phyloP scores from a whole-genome alignment of 352 stramenopile species.

The Globisporangium nunn region DNA sequence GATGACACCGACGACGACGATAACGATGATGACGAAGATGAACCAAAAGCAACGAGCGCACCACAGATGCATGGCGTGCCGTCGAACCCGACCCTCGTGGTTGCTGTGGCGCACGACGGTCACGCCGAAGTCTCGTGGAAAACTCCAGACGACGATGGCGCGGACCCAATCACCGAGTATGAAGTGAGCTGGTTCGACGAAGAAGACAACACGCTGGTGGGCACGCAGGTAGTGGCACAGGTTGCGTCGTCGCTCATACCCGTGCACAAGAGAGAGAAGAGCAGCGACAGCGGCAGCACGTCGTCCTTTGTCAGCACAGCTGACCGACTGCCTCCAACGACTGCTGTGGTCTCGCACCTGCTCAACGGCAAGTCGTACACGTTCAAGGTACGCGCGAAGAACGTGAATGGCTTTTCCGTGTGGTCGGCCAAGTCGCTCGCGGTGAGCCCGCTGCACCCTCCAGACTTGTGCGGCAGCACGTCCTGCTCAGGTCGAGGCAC shows the following conservation, averaged over 20 bases:
- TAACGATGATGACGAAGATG: background rate
- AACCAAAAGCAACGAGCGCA: conserved; percentile 1
- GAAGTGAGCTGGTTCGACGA: conserved; percentile 61
- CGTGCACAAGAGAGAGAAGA: conserved; percentile 7
- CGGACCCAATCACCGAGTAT: conserved; percentile 49
- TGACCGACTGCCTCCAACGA: conserved; percentile 21
- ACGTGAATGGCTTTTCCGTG: conserved; percentile 53
- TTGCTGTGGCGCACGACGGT: conserved; percentile 39
- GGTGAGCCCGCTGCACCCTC: conserved; percentile 61
- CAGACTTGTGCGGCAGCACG: conserved; percentile 55
- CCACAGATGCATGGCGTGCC: conserved; percentile 45
- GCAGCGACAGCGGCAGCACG: background rate
- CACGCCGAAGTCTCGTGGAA: conserved; percentile 58
- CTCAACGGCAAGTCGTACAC: conserved; percentile 56
- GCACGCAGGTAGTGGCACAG: conserved; percentile 30
- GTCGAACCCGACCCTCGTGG: conserved; percentile 55
- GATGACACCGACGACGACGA: background rate
- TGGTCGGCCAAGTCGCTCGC: conserved; percentile 68
- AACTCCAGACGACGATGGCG: conserved; percentile 52
- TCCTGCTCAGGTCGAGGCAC: conserved; percentile 58
- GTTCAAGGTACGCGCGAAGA: conserved; percentile 66
- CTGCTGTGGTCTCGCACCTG: conserved; percentile 31
- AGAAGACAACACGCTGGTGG: conserved; percentile 27
- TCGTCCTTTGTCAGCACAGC: background rate
- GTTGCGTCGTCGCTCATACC: conserved; percentile 14